Conservation (phyloP, 2,329 filamentous ascomycete species). For the Fusarium algeriense region DNA sequence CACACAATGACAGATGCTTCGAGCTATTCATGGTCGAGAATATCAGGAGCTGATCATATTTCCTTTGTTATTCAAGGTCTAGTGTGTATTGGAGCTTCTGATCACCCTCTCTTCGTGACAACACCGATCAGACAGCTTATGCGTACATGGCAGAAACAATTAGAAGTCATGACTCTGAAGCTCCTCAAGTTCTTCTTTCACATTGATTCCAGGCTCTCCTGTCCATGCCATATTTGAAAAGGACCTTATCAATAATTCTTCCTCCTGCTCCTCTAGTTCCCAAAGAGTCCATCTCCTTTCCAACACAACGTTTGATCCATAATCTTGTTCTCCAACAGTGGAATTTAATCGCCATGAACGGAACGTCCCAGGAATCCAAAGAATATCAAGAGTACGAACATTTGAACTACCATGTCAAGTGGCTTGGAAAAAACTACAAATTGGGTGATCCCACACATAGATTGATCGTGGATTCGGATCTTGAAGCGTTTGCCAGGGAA, state of each 20-base stretch:
- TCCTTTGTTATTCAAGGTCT: slow-evolving; percentile 1
- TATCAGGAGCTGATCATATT: not conserved
- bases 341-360: not conserved
- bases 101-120: not conserved
- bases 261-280: not conserved
- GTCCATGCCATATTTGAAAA: not conserved
- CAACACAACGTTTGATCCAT: not conserved
- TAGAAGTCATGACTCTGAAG: not conserved
- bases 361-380: not conserved
- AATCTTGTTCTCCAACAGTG: not conserved
- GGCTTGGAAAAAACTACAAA: slow-evolving; percentile 10
- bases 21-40: not conserved
- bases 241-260: not conserved
- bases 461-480: not conserved
- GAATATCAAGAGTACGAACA: not conserved
- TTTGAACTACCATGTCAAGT: slow-evolving; percentile 1
- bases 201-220: not conserved
- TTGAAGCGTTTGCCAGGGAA: not conserved
- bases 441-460: slow-evolving; percentile 1
- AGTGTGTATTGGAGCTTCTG: not conserved
- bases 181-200: not conserved
- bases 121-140: not conserved
- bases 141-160: not conserved
- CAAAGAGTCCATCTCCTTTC: not conserved
- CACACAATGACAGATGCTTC: not conserved